Evolutionary conservation across 148 eudicot species (phyloP).

Genomic region (Chenopodium berlandieri): DNA sequence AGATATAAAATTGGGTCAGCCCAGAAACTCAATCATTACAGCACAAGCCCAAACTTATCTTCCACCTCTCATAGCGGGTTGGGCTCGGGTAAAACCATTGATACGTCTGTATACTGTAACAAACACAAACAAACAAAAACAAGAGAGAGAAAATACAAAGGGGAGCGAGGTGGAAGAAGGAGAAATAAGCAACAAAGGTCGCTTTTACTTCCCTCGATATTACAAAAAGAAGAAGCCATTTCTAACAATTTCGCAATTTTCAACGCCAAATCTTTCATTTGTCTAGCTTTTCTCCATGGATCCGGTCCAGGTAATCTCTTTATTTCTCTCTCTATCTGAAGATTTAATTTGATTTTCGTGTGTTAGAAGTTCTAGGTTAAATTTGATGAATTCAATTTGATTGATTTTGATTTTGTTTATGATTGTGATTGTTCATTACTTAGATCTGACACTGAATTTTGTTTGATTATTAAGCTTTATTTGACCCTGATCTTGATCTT

Average conservation of each 20-base stretch:
- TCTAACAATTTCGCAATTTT: neutral
- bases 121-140: neutral
- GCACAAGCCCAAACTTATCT: too few relatives aligned
- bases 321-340: neutral
- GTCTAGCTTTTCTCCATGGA: conserved; percentile 26
- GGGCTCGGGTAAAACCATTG: conserved; percentile 13
- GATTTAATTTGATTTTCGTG: neutral
- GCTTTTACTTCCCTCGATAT: neutral
- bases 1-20: neutral
- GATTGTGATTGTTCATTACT: neutral
- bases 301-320: conserved; percentile 34
- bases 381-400: neutral
- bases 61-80: neutral
- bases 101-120: neutral
- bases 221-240: neutral
- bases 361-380: neutral
- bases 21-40: neutral
- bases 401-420: neutral
- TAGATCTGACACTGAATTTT: neutral
- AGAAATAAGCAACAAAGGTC: neutral
- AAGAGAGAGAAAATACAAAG: neutral
- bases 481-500: neutral
- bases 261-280: neutral
- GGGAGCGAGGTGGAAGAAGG: neutral
- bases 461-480: neutral